phyloP scores from a whole-genome alignment of 1,139 yeast species.

The Saccharomyces hybrid region DNA sequence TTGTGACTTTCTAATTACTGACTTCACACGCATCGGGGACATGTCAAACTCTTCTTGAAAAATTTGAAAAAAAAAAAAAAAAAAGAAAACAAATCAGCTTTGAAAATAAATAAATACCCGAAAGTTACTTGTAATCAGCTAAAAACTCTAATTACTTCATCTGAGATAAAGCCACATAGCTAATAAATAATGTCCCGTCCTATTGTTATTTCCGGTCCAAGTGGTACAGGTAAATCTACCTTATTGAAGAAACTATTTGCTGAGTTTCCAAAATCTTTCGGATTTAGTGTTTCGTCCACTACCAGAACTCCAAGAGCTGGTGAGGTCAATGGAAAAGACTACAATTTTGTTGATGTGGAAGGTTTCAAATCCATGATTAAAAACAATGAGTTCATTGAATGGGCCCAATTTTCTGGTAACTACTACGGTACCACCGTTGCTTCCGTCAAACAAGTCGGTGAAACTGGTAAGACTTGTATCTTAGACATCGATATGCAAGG shows the following conservation, averaged over 20 bases:
- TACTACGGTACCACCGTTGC: constrained; percentile 89
- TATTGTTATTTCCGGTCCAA: constrained; percentile 92
- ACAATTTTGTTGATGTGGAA: constrained; percentile 75
- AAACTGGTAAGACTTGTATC: constrained; percentile 64
- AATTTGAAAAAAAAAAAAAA: too few species aligned
- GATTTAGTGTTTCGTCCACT: constrained; percentile 91
- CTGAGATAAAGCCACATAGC: not conserved
- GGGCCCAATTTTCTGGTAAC: constrained; percentile 97
- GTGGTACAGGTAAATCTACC: constrained; percentile 96
- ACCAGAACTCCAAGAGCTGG: constrained; percentile 90
- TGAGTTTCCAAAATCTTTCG: constrained; percentile 82
- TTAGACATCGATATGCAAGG: constrained; percentile 99
- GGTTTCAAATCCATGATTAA: constrained; percentile 69
- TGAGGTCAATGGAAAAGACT: constrained; percentile 81
- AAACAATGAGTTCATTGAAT: constrained; percentile 76
- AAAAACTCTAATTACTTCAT: not conserved
- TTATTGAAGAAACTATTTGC: constrained; percentile 80
- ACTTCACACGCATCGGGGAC: too few species aligned
- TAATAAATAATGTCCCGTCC: constrained; percentile 49
- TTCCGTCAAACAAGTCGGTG: constrained; percentile 58
- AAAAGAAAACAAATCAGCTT: not conserved
- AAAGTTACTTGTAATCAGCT: not conserved
- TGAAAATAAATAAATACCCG: not conserved
- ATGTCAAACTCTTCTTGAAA: too few species aligned
- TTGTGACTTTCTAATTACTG: too few species aligned